A percentile compares a stretch with the other conserved stretches of the same genome.
phyloP scores from a whole-genome alignment of 495 filamentous ascomycete genomes.

The Sabuloglossum arenarium region DNA sequence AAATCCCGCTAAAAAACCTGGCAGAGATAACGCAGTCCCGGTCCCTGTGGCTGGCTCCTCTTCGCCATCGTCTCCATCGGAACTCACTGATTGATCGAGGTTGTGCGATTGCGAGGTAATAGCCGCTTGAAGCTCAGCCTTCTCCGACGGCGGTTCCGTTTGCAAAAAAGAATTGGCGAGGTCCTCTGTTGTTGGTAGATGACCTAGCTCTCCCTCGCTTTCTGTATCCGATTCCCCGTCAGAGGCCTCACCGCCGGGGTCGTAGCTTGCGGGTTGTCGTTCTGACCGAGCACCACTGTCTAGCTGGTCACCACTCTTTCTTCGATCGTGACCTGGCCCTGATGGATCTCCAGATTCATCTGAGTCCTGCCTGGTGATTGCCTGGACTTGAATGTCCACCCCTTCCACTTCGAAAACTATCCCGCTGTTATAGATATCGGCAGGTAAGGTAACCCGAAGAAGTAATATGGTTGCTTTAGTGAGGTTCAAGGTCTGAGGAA shows the following conservation, averaged over 20 bases:
- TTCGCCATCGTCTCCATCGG: constrained; percentile 26
- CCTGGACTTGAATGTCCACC: constrained; percentile 29
- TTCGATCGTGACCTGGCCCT: constrained; percentile 4
- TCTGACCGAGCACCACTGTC: constrained; percentile 1
- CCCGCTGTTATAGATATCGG: constrained; percentile 59
- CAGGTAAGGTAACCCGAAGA: constrained; percentile 57
- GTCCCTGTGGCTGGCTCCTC: constrained; percentile 44
- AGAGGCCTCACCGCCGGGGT: neutral
- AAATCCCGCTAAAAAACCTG: constrained; percentile 62
- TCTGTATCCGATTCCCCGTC: neutral
- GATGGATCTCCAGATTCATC: neutral
- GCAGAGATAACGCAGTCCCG: constrained; percentile 51
- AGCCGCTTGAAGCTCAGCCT: constrained; percentile 54
- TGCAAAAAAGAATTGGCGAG: constrained; percentile 76
- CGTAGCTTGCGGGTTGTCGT: constrained; percentile 3
- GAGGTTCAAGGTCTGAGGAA: constrained; percentile 47
- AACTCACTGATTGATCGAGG: constrained; percentile 18
- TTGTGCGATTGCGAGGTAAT: constrained; percentile 46
- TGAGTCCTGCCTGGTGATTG: constrained; percentile 4
- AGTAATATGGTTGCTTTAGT: constrained; percentile 45
- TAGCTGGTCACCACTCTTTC: constrained; percentile 7
- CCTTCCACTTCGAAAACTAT: constrained; percentile 62
- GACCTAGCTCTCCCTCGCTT: constrained; percentile 18
- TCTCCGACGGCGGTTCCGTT: constrained; percentile 55
- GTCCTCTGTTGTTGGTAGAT: constrained; percentile 57